Conservation (phyloP, 108 stramenopile genomes). For the Cyclotella sp. region DNA sequence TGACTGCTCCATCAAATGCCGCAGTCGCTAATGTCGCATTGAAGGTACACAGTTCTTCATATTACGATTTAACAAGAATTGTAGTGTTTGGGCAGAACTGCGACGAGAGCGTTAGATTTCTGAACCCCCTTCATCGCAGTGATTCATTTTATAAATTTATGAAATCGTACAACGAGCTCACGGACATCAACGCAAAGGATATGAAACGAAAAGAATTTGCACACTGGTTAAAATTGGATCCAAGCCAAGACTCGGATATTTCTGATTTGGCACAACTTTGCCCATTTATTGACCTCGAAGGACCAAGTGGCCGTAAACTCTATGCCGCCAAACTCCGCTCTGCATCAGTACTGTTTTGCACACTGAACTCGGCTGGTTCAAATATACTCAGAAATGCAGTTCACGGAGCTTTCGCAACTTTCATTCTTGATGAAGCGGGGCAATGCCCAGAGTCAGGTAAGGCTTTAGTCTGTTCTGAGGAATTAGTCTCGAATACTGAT, state of each 20-base stretch:
- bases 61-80: conserved; percentile 6
- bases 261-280: conserved; percentile 6
- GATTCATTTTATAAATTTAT: conserved; percentile 13
- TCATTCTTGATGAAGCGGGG: conserved; percentile 21
- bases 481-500: not conserved
- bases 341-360: conserved; percentile 16
- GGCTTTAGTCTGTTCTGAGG: not conserved
- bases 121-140: conserved; percentile 36
- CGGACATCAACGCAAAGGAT: conserved; percentile 1
- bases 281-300: conserved; percentile 12
- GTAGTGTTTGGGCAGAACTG: conserved; percentile 33
- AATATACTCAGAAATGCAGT: conserved; percentile 16
- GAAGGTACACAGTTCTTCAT: not conserved
- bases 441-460: conserved; percentile 19
- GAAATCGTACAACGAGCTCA: conserved; percentile 8
- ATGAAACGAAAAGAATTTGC: conserved; percentile 9
- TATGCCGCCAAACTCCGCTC: not conserved
- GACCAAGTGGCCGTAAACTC: not conserved
- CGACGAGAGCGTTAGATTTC: conserved; percentile 34
- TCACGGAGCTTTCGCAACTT: not conserved
- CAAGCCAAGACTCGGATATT: not conserved
- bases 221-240: conserved; percentile 12
- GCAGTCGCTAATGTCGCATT: conserved; percentile 31
- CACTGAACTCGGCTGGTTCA: conserved; percentile 13
- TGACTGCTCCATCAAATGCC: conserved; percentile 23